Conservation (phyloP, 2,329 filamentous ascomycete genomes). For the Hypoxylon rubiginosum region DNA sequence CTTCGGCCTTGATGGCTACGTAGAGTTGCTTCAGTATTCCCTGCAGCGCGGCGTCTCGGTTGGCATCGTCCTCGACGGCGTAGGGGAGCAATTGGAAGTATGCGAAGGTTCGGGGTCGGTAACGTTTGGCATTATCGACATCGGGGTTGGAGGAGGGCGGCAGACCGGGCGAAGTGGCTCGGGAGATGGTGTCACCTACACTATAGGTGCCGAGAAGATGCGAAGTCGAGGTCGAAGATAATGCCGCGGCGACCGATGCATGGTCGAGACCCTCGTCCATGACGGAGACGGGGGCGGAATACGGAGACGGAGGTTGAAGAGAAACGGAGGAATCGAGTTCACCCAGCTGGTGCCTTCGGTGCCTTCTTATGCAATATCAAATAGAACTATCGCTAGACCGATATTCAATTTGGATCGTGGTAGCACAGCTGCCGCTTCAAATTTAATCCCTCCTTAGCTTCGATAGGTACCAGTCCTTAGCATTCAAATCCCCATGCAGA, state of each 20-base stretch:
- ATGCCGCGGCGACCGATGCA: slow-evolving; percentile 54
- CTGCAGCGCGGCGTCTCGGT: slow-evolving; percentile 82
- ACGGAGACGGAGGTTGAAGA: not conserved
- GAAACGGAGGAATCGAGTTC: not conserved
- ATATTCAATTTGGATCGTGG: slow-evolving; percentile 6
- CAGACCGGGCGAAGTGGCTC: slow-evolving; percentile 85
- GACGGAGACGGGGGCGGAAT: slow-evolving; percentile 16
- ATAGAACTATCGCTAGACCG: slow-evolving; percentile 11
- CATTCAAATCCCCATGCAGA: not conserved
- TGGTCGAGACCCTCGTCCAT: slow-evolving; percentile 58
- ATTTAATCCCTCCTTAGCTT: slow-evolving; percentile 12
- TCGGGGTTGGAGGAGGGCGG: slow-evolving; percentile 62
- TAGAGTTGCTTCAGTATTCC: slow-evolving; percentile 96
- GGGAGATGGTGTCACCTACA: slow-evolving; percentile 78
- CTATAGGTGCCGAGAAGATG: slow-evolving; percentile 58
- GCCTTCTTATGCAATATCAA: slow-evolving; percentile 10
- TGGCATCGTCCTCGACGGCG: slow-evolving; percentile 81
- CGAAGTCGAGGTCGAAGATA: slow-evolving; percentile 54
- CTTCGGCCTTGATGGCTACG: slow-evolving; percentile 89
- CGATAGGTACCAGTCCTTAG: not conserved
- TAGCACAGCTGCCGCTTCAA: slow-evolving; percentile 7
- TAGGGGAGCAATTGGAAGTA: slow-evolving; percentile 95
- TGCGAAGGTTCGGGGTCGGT: slow-evolving; percentile 90
- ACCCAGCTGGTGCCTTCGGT: not conserved
- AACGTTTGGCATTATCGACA: slow-evolving; percentile 69